A percentile compares a stretch with the other conserved stretches of the same genome.
These are phyloP conservation scores for Intubia oerlemansii DNA, from an alignment of 2,329 filamentous ascomycete genomes.

Conservation along the genomic window DNA sequence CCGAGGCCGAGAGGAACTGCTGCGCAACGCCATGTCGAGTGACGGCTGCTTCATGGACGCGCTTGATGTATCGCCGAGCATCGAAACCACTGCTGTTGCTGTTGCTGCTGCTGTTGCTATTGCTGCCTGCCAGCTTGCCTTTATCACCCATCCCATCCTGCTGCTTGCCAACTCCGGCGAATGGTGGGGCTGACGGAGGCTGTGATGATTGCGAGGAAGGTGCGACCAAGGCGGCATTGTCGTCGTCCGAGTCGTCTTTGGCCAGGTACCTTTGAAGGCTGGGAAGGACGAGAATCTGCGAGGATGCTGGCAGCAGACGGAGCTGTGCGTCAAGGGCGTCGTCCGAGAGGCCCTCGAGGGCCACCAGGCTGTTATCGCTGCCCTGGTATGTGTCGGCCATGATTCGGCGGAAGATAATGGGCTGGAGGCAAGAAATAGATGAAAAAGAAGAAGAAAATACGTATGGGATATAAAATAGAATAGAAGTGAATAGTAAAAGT, in stretches of 20 bases:
- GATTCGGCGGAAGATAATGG: too few relatives aligned
- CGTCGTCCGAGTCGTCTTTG: too few relatives aligned
- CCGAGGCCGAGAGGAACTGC: conserved; percentile 22
- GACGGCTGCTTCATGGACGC: conserved; percentile 26
- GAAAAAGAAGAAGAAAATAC: not conserved
- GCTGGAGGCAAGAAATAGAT: not conserved
- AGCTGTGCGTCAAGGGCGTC: conserved; percentile 36
- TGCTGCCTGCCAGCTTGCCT: too few relatives aligned
- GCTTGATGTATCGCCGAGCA: conserved; percentile 20
- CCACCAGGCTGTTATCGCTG: conserved; percentile 28
- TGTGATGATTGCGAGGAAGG: too few relatives aligned
- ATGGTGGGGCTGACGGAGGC: too few relatives aligned
- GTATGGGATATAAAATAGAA: not conserved
- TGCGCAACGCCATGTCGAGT: conserved; percentile 25
- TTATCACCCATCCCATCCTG: too few relatives aligned
- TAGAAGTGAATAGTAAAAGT: too few relatives aligned
- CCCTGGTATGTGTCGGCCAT: too few relatives aligned
- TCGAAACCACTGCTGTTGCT: too few relatives aligned
- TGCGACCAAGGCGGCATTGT: too few relatives aligned
- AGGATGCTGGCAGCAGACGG: conserved; percentile 34
- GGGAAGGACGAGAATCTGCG: conserved; percentile 35
- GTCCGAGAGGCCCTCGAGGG: conserved; percentile 31
- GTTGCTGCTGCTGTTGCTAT: too few relatives aligned
- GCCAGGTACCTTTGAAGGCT: conserved; percentile 25
- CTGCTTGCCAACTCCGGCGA: too few relatives aligned